These are phyloP conservation scores for Citrus cavaleriei DNA, from an alignment of 345 rosid genomes.

Conservation along the genomic window DNA sequence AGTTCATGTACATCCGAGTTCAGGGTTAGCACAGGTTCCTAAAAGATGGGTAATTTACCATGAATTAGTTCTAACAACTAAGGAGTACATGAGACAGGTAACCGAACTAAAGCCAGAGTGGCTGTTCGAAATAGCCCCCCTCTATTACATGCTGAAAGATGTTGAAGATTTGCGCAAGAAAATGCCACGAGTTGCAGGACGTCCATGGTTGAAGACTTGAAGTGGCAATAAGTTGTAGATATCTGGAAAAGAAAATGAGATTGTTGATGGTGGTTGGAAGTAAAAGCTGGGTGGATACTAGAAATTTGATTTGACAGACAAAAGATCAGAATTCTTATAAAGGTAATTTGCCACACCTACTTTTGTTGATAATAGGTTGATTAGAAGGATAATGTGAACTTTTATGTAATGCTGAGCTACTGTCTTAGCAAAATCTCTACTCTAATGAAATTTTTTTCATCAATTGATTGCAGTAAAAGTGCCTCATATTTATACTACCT, in stretches of 20 bases:
- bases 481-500: background rate
- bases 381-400: background rate
- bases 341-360: background rate
- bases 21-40: constrained; percentile 96
- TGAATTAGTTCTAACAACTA: constrained; percentile 85
- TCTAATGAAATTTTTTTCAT: background rate
- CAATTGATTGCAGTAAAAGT: background rate
- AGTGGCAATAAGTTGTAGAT: background rate
- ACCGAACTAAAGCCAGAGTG: constrained; percentile 96
- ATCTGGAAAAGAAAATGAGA: background rate
- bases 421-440: background rate
- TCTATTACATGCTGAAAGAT: constrained; percentile 87
- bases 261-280: background rate
- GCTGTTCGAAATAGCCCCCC: constrained; percentile 95
- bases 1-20: constrained; percentile 89
- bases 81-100: constrained; percentile 95
- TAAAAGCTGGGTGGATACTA: background rate
- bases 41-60: constrained; percentile 85
- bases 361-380: background rate
- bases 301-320: background rate
- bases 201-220: background rate
- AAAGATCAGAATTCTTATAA: background rate
- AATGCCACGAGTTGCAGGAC: background rate
- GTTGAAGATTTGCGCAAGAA: constrained; percentile 57
- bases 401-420: background rate